Percentiles rank a stretch among this genome's conserved stretches.
Conservation (phyloP, 805 yeast species). For the Torulaspora maleeae region DNA sequence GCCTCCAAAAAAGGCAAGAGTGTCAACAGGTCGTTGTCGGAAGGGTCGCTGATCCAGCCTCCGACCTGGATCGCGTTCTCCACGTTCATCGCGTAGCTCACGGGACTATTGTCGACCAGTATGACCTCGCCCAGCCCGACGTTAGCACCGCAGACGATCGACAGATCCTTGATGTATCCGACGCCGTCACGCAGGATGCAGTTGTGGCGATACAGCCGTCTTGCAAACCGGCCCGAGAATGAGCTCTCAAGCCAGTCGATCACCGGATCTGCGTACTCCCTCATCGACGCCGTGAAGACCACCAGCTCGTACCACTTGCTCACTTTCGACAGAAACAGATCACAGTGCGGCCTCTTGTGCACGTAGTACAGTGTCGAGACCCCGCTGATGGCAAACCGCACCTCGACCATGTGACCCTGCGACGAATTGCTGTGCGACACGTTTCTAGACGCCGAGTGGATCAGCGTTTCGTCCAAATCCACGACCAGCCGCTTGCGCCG, state of each 20-base stretch:
- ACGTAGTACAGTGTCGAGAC: constrained; percentile 82
- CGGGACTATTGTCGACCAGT: constrained; percentile 89
- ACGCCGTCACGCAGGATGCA: constrained; percentile 74
- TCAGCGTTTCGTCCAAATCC: constrained; percentile 90
- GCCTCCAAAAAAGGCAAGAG: constrained; percentile 61
- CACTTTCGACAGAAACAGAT: constrained; percentile 71
- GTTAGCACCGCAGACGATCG: constrained; percentile 30
- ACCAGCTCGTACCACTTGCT: constrained; percentile 84
- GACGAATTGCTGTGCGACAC: constrained; percentile 29
- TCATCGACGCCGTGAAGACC: constrained; percentile 90
- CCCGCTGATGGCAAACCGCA: constrained; percentile 51
- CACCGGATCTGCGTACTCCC: constrained; percentile 95
- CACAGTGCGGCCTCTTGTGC: constrained; percentile 88
- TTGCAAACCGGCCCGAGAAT: constrained; percentile 48
- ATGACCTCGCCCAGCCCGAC: constrained; percentile 46
- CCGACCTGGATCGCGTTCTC: constrained; percentile 89
- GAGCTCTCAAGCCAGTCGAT: constrained; percentile 79
- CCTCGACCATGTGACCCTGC: constrained; percentile 73
- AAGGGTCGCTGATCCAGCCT: constrained; percentile 98
- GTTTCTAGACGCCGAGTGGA: constrained; percentile 79
- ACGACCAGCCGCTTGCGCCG: constrained; percentile 62
- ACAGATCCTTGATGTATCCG: constrained; percentile 79
- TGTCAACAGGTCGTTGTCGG: constrained; percentile 76
- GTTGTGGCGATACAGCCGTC: constrained; percentile 70
- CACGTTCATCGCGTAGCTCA: constrained; percentile 77